Evolutionary conservation across 1,139 yeast species (phyloP).

Genomic region (Yamadazyma pseudoaaseri): DNA sequence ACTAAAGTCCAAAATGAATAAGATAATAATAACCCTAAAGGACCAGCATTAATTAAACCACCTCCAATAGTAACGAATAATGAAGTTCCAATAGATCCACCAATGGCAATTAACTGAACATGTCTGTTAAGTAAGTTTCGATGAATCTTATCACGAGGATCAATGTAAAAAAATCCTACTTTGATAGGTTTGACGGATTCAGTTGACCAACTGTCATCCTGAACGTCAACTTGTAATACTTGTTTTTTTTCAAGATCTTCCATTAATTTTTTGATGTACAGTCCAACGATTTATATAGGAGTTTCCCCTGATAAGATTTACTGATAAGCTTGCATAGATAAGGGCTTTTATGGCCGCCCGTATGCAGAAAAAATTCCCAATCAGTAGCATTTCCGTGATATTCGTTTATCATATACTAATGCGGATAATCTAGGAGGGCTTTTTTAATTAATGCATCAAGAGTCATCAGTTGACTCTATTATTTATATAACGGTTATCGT

Average conservation of each 20-base stretch:
- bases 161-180: conserved; percentile 4
- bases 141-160: conserved; percentile 13
- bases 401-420: too few relatives aligned
- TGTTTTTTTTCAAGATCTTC: conserved; percentile 2
- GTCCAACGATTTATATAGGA: too few relatives aligned
- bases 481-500: too few relatives aligned
- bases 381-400: too few relatives aligned
- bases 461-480: too few relatives aligned
- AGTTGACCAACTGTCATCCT: neutral
- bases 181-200: neutral
- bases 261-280: conserved; percentile 1
- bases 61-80: conserved; percentile 47
- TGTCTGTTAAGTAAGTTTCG: conserved; percentile 60
- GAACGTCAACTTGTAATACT: neutral
- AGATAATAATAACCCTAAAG: conserved; percentile 41
- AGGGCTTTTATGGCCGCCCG: too few relatives aligned
- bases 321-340: too few relatives aligned
- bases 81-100: conserved; percentile 74
- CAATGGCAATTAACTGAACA: conserved; percentile 80
- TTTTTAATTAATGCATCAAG: too few relatives aligned
- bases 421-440: too few relatives aligned
- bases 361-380: too few relatives aligned
- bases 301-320: too few relatives aligned
- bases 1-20: conserved; percentile 47
- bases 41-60: conserved; percentile 43